A percentile compares a stretch with the other conserved stretches of the same genome.
phyloP scores from a whole-genome alignment of 768 basidiomycete species.

The Auriscalpium vulgare region DNA sequence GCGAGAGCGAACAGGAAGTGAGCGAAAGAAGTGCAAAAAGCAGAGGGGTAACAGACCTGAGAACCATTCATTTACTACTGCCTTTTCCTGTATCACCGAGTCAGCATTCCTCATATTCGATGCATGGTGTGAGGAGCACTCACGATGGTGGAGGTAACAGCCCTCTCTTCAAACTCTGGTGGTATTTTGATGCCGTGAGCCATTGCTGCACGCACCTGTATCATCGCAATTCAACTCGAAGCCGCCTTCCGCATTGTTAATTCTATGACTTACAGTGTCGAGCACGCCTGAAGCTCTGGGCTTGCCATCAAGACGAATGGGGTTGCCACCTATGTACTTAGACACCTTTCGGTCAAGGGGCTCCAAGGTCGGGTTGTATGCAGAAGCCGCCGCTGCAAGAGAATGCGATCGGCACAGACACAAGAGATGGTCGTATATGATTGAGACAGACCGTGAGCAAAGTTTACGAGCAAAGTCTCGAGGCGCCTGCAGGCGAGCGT shows the following conservation, averaged over 20 bases:
- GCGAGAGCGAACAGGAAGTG: background rate
- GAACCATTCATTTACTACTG: conserved; percentile 77
- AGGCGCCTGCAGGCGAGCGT: conserved; percentile 60
- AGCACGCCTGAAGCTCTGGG: conserved; percentile 70
- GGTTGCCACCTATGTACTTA: conserved; percentile 59
- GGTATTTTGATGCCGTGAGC: conserved; percentile 71
- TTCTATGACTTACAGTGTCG: conserved; percentile 46
- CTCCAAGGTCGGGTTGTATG: conserved; percentile 54
- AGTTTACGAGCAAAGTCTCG: conserved; percentile 51
- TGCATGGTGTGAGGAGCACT: conserved; percentile 9
- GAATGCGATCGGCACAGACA: background rate
- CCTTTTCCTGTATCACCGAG: conserved; percentile 43
- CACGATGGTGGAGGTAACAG: conserved; percentile 52
- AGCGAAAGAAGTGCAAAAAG: background rate
- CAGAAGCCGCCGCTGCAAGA: conserved; percentile 49
- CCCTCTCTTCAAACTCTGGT: conserved; percentile 59
- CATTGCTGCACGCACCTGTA: conserved; percentile 56
- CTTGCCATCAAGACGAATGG: conserved; percentile 66
- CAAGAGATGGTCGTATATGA: background rate
- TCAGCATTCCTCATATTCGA: background rate
- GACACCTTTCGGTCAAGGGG: conserved; percentile 58
- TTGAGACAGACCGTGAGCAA: conserved; percentile 48
- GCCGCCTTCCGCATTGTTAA: background rate
- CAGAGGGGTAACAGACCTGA: conserved; percentile 29
- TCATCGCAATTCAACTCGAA: background rate